These are phyloP conservation scores for Geotrichum carabidarum DNA, from an alignment of 1,139 yeast species.

Conservation along the genomic window DNA sequence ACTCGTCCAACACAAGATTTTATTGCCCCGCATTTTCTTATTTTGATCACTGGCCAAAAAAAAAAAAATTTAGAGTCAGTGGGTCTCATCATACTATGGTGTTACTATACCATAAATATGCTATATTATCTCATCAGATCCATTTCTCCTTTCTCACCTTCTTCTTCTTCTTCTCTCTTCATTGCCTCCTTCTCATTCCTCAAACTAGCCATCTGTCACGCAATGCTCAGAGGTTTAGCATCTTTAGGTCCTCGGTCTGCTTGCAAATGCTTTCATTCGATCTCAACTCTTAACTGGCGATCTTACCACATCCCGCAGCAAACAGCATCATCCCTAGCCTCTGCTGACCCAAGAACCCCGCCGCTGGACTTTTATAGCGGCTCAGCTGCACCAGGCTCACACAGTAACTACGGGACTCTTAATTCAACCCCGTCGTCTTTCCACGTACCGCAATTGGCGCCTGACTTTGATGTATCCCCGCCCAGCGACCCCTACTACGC, in stretches of 20 bases:
- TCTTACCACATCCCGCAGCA: neutral
- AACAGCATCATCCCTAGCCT: neutral
- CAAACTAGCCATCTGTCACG: neutral
- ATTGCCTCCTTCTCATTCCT: neutral
- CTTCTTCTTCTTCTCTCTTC: neutral
- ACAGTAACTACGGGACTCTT: neutral
- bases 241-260: neutral
- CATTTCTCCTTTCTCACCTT: neutral
- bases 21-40: too few species aligned
- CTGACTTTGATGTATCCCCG: slow-evolving; percentile 8
- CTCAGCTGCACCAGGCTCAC: neutral
- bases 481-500: slow-evolving; percentile 4
- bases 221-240: neutral
- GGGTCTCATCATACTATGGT: too few species aligned
- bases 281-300: neutral
- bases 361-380: neutral
- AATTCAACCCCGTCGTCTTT: slow-evolving; percentile 15
- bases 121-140: too few species aligned
- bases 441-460: slow-evolving; percentile 13
- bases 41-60: too few species aligned
- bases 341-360: neutral
- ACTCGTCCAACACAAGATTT: too few species aligned
- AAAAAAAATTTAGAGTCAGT: too few species aligned
- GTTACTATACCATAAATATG: too few species aligned
- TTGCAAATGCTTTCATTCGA: neutral